Conservation (phyloP, 805 yeast genomes). For the Candida awuae region DNA sequence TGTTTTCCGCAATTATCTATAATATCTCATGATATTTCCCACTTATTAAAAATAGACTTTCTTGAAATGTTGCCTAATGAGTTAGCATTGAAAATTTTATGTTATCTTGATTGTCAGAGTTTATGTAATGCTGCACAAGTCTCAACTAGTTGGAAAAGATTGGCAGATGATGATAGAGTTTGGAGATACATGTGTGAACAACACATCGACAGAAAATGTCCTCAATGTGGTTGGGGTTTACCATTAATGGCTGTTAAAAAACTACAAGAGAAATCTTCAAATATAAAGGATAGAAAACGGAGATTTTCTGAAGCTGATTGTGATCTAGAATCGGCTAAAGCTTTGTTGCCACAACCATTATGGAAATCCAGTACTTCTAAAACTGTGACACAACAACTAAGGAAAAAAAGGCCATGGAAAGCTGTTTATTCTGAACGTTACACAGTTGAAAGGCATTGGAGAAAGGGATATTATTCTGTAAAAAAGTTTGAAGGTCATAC, state of each 20-base stretch:
- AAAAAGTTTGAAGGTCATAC: constrained; percentile 71
- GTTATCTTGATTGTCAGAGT: constrained; percentile 89
- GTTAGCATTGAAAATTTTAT: constrained; percentile 71
- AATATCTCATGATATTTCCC: constrained; percentile 69
- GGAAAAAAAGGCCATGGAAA: constrained; percentile 83
- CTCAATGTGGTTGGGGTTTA: constrained; percentile 98
- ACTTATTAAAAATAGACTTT: constrained; percentile 81
- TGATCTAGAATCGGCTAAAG: constrained; percentile 11
- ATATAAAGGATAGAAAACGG: constrained; percentile 13
- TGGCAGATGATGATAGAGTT: constrained; percentile 94
- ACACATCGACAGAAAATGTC: constrained; percentile 95
- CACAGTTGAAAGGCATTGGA: constrained; percentile 90
- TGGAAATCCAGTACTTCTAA: constrained; percentile 11
- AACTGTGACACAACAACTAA: constrained; percentile 12
- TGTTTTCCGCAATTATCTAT: constrained; percentile 93
- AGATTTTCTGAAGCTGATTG: constrained; percentile 21
- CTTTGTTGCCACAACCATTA: constrained; percentile 22
- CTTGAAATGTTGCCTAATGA: constrained; percentile 81
- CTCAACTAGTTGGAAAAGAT: constrained; percentile 71
- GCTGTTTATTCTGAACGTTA: constrained; percentile 86
- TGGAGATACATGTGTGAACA: constrained; percentile 99
- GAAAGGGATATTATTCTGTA: constrained; percentile 64
- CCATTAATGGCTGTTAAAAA: constrained; percentile 87
- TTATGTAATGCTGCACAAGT: constrained; percentile 92
- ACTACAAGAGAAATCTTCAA: constrained; percentile 24